Conservation (phyloP, 352 stramenopile species). For the Albugo laibachii region DNA sequence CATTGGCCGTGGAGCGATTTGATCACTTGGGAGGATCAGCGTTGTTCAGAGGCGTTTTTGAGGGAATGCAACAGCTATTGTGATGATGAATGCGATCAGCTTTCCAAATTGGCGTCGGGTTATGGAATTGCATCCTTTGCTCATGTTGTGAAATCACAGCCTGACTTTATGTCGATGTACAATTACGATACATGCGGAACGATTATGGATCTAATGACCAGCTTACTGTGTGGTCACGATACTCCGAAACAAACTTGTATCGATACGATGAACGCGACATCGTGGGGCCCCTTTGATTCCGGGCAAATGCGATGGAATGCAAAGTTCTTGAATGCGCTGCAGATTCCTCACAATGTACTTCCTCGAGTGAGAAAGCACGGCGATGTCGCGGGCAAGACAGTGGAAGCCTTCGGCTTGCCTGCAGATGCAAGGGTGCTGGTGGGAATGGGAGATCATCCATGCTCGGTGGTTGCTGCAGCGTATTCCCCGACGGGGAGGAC, state of each 20-base stretch:
- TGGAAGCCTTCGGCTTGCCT: slow-evolving; percentile 13
- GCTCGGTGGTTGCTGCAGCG: slow-evolving; percentile 26
- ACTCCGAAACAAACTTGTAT: slow-evolving; percentile 22
- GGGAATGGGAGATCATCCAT: slow-evolving; percentile 63
- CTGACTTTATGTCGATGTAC: slow-evolving; percentile 11
- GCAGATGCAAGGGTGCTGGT: slow-evolving; percentile 19
- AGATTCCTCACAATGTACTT: slow-evolving; percentile 37
- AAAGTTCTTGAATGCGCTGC: slow-evolving; percentile 24
- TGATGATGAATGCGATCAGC: neutral
- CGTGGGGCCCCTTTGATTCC: slow-evolving; percentile 44
- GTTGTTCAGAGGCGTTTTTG: slow-evolving; percentile 39
- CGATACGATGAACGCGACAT: slow-evolving; percentile 55
- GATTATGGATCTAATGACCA: slow-evolving; percentile 60
- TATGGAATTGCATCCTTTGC: slow-evolving; percentile 57
- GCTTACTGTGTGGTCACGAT: slow-evolving; percentile 37
- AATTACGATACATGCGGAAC: slow-evolving; percentile 50
- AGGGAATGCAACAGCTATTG: slow-evolving; percentile 12
- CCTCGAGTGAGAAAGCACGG: slow-evolving; percentile 31
- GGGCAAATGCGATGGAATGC: slow-evolving; percentile 22
- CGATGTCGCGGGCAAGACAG: slow-evolving; percentile 18
- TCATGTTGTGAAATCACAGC: slow-evolving; percentile 19
- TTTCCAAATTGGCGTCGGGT: slow-evolving; percentile 23
- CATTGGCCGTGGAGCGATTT: slow-evolving; percentile 30
- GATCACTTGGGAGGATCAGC: slow-evolving; percentile 65
- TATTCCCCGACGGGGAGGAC: neutral